phyloP scores from a whole-genome alignment of 1,284 basidiomycete species.

The Peniophora sp. region DNA sequence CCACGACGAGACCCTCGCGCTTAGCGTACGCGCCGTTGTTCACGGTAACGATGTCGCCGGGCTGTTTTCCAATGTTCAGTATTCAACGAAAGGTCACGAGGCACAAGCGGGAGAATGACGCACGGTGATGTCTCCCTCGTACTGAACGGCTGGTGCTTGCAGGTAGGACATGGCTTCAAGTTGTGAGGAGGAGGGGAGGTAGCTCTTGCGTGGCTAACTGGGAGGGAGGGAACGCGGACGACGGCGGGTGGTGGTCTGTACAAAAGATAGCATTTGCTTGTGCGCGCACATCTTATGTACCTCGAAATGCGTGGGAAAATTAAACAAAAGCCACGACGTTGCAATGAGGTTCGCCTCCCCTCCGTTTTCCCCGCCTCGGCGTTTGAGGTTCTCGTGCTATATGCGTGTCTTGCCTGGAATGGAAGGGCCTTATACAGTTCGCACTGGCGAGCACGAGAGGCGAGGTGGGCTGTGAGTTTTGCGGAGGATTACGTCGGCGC shows the following conservation, averaged over 20 bases:
- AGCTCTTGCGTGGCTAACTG: not conserved
- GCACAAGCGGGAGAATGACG: not conserved
- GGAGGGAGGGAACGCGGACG: not conserved
- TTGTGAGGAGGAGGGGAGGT: conserved; percentile 1
- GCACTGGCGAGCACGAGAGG: no score
- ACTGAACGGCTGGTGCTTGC: conserved; percentile 11
- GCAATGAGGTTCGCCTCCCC: no score
- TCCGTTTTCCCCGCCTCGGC: no score
- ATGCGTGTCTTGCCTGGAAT: no score
- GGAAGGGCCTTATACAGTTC: no score
- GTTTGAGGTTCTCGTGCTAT: no score
- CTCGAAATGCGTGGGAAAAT: no score
- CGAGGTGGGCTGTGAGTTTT: no score
- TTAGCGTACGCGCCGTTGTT: conserved; percentile 52
- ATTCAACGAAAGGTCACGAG: not conserved
- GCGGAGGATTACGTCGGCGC: no score
- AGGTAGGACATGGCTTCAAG: not conserved
- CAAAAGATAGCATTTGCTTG: no score
- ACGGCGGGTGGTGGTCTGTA: not conserved
- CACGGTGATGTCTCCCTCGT: conserved; percentile 14
- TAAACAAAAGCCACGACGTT: no score
- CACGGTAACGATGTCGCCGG: conserved; percentile 74
- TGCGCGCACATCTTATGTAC: no score
- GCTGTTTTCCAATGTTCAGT: conserved; percentile 26
- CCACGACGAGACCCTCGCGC: conserved; percentile 70